These are phyloP conservation scores for Quercus ilex DNA, from an alignment of 306 rosid genomes.

Conservation along the genomic window DNA sequence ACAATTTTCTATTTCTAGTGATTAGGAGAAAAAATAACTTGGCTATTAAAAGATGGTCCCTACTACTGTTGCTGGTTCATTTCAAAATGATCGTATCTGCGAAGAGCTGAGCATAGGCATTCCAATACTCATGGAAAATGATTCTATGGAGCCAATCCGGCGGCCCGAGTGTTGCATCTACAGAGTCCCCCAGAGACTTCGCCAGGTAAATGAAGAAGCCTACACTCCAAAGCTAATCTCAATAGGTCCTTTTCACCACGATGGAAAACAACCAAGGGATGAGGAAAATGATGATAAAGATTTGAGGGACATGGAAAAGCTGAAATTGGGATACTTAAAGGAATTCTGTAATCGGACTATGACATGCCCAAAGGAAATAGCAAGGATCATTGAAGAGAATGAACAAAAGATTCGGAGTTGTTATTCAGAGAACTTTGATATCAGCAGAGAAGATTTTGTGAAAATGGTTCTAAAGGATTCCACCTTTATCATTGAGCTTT, in stretches of 20 bases:
- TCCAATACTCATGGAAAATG: too few species aligned
- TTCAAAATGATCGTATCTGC: too few species aligned
- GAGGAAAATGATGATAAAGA: too few species aligned
- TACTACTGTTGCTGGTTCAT: too few species aligned
- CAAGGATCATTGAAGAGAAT: not conserved
- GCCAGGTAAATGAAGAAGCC: constrained; percentile 13
- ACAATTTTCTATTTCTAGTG: too few species aligned
- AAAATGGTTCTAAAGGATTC: constrained; percentile 13
- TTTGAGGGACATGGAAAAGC: not conserved
- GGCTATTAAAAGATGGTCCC: too few species aligned
- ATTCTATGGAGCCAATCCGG: not conserved
- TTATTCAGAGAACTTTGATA: not conserved
- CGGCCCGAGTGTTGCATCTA: constrained; percentile 13
- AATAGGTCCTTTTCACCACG: constrained; percentile 21
- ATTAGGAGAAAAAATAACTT: too few species aligned
- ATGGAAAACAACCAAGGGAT: not conserved
- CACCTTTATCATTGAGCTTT: constrained; percentile 21
- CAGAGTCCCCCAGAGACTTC: constrained; percentile 15
- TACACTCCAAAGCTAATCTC: constrained; percentile 23
- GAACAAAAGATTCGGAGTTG: not conserved
- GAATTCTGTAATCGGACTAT: not conserved
- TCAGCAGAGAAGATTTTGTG: not conserved
- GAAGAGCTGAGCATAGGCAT: too few species aligned
- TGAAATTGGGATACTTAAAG: not conserved
- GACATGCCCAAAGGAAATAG: not conserved